Evolutionary conservation across 2,329 filamentous ascomycete species (phyloP).

Genomic region (Colletotrichum nymphaeae): DNA sequence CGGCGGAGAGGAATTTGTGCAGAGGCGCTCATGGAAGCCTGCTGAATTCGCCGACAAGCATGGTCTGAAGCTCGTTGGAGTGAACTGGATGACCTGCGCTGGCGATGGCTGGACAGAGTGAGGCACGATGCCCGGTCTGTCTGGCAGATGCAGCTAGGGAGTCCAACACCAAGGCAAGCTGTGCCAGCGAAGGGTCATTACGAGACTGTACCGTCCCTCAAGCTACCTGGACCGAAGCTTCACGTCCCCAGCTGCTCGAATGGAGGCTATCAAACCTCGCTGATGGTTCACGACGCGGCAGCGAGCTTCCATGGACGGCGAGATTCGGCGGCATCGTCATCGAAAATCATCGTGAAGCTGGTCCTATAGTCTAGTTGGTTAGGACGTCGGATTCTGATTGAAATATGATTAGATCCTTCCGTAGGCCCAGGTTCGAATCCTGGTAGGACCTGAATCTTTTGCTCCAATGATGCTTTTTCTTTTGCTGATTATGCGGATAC

Average conservation of each 20-base stretch:
- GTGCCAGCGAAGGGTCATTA: neutral
- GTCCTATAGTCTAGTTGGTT: conserved; percentile 34
- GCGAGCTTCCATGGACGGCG: neutral
- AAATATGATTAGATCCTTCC: conserved; percentile 2
- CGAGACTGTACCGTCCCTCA: neutral
- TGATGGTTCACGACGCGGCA: neutral
- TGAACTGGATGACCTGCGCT: conserved; percentile 60
- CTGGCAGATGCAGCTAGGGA: neutral
- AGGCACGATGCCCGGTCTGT: neutral
- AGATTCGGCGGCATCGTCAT: neutral
- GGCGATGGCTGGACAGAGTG: conserved; percentile 54
- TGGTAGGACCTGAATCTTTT: conserved; percentile 18
- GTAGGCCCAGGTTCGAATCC: conserved; percentile 34
- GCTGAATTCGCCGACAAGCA: conserved; percentile 52
- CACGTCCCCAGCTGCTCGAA: neutral
- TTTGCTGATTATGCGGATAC: neutral
- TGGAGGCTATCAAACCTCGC: too few relatives aligned
- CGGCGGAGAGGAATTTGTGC: conserved; percentile 58
- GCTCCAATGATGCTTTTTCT: fast-evolving
- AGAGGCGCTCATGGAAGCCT: conserved; percentile 55
- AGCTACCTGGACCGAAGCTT: too few relatives aligned
- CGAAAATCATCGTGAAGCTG: neutral
- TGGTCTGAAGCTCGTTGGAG: conserved; percentile 50
- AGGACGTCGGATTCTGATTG: conserved; percentile 33
- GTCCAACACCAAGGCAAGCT: neutral